Conservation (phyloP, 306 rosid genomes). For the Luffa aegyptiaca region DNA sequence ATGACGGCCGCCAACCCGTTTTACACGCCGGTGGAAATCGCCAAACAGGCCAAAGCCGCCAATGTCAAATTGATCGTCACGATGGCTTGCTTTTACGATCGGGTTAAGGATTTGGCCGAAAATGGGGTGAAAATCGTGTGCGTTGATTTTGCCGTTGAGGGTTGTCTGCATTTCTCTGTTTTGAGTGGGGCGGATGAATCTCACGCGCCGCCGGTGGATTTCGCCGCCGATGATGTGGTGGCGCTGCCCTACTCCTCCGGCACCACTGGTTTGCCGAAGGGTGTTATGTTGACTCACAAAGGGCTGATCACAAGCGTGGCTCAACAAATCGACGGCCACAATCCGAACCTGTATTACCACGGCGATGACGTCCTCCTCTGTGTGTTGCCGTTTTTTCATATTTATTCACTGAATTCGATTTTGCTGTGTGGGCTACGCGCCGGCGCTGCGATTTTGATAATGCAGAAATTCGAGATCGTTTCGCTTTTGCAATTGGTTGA, state of each 20-base stretch:
- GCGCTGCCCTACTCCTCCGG: conserved; percentile 82
- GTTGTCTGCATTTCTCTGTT: conserved; percentile 39
- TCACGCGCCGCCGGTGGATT: conserved; percentile 17
- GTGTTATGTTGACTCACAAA: conserved; percentile 79
- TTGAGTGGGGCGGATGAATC: conserved; percentile 20
- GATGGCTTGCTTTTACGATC: conserved; percentile 30
- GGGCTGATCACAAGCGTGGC: conserved; percentile 59
- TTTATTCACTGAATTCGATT: conserved; percentile 68
- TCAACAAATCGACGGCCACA: conserved; percentile 78
- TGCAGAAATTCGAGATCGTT: conserved; percentile 61
- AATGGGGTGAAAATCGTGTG: conserved; percentile 23
- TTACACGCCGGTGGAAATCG: conserved; percentile 41
- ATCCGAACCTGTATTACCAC: conserved; percentile 51
- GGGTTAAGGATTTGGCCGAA: conserved; percentile 33
- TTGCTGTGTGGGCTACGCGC: conserved; percentile 56
- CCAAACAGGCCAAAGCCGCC: conserved; percentile 61
- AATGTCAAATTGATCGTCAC: conserved; percentile 40
- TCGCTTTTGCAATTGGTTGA: conserved; percentile 26
- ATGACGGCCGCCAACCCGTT: conserved; percentile 66
- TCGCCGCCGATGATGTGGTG: conserved; percentile 37
- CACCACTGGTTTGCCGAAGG: conserved; percentile 70
- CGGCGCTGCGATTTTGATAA: conserved; percentile 46
- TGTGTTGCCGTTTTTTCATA: conserved; percentile 63
- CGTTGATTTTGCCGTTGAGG: conserved; percentile 24
- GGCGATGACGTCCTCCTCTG: conserved; percentile 48